phyloP scores from a whole-genome alignment of 2,329 filamentous ascomycete genomes.

The Periconia sp. region DNA sequence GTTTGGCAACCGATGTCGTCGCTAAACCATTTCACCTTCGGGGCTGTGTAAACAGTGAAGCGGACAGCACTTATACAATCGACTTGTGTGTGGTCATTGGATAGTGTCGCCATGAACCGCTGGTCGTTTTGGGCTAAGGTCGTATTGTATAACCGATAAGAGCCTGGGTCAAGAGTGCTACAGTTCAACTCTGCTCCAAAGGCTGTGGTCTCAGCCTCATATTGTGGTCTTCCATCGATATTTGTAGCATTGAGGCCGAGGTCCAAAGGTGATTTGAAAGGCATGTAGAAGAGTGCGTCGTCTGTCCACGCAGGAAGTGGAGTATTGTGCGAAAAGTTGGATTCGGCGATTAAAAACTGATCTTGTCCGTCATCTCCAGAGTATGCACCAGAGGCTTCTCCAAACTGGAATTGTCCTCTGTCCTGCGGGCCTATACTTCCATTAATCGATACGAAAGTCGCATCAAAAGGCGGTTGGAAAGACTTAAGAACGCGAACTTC shows the following conservation, averaged over 20 bases:
- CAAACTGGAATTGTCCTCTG: not conserved
- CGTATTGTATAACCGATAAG: not conserved
- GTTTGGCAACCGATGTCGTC: conserved; percentile 1
- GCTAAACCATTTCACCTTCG: not conserved
- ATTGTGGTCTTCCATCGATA: conserved; percentile 5
- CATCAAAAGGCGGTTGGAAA: conserved; percentile 14
- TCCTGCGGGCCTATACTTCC: conserved; percentile 21
- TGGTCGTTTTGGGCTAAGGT: too few relatives aligned
- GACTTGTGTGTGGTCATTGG: not conserved
- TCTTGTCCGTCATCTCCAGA: conserved; percentile 30
- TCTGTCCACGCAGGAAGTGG: conserved; percentile 56
- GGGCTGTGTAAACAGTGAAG: not conserved
- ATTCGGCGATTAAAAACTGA: conserved; percentile 47
- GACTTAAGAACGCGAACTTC: conserved; percentile 7
- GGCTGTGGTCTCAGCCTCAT: conserved; percentile 32
- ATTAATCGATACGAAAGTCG: conserved; percentile 27
- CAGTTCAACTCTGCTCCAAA: conserved; percentile 43
- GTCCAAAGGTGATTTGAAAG: conserved; percentile 33
- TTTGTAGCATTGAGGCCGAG: not conserved
- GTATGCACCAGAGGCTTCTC: conserved; percentile 24
- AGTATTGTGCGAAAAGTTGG: conserved; percentile 50
- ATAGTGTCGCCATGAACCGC: conserved; percentile 1
- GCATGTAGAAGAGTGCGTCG: conserved; percentile 50
- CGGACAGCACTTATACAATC: not conserved
- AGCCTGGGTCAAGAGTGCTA: conserved; percentile 16